A percentile compares a stretch with the other conserved stretches of the same genome.
Evolutionary conservation across 2,329 filamentous ascomycete species (phyloP).

Genomic region (Chrysoporthe cubensis): DNA sequence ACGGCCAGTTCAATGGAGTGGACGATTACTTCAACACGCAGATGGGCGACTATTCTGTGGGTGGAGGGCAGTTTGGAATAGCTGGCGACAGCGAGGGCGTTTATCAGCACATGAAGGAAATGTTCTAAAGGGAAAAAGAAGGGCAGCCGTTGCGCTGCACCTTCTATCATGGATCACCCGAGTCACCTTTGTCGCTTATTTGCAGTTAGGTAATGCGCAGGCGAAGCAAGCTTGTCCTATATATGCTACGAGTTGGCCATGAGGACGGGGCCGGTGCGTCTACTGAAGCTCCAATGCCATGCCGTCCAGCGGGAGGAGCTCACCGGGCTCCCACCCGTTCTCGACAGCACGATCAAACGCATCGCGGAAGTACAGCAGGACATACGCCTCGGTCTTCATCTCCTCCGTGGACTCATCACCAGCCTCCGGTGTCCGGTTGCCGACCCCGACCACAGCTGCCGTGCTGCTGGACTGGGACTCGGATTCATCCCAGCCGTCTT

Average conservation of each 20-base stretch:
- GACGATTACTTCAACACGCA: constrained; percentile 12
- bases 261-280: not conserved
- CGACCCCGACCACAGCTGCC: not conserved
- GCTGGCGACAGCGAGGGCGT: constrained; percentile 11
- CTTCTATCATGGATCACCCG: not conserved
- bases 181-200: not conserved
- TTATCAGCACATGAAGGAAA: constrained; percentile 23
- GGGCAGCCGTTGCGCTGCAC: not conserved
- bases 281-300: not conserved
- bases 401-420: not conserved
- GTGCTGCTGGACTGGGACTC: not conserved
- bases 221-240: not conserved
- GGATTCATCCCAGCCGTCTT: not conserved
- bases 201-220: not conserved
- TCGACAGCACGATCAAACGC: constrained; percentile 10
- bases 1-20: constrained; percentile 9
- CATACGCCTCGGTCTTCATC: not conserved
- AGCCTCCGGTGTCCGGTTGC: not conserved
- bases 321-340: constrained; percentile 9
- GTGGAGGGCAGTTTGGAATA: constrained; percentile 3
- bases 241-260: not conserved
- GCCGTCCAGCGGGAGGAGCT: not conserved
- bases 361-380: constrained; percentile 12
- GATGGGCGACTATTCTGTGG: constrained; percentile 10
- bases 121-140: constrained; percentile 17